phyloP scores from a whole-genome alignment of 1,284 basidiomycete genomes.

The Exobasidium cylindrosporum region DNA sequence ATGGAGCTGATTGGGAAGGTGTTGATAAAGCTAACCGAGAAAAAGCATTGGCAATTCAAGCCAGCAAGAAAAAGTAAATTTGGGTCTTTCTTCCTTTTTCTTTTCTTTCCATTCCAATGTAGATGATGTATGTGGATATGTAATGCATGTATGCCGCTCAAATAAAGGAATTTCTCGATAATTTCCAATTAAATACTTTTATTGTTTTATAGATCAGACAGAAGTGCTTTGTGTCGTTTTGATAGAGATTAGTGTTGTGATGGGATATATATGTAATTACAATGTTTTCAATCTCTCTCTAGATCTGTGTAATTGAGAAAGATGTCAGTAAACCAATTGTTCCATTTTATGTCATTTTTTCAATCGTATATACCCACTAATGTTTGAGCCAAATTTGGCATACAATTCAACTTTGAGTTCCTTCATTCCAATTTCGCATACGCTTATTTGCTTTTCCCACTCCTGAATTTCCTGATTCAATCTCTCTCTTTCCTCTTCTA shows the following conservation, averaged over 20 bases:
- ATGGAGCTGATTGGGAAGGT: slow-evolving; percentile 43
- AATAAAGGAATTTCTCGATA: not conserved
- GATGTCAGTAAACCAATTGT: not conserved
- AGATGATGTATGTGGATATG: not conserved
- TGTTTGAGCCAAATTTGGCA: slow-evolving; percentile 87
- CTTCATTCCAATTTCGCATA: slow-evolving; percentile 82
- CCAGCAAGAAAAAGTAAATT: not conserved
- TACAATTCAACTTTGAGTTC: slow-evolving; percentile 82
- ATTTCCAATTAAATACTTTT: not conserved
- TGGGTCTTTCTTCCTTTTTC: not conserved
- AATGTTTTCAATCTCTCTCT: not conserved
- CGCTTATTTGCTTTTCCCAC: slow-evolving; percentile 64
- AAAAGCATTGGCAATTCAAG: not conserved
- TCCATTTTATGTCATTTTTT: not conserved
- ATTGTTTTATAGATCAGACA: no score
- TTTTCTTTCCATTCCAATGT: not conserved
- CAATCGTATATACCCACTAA: slow-evolving; percentile 59
- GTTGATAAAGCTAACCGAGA: slow-evolving; percentile 35
- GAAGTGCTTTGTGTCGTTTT: no score
- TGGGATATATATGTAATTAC: not conserved
- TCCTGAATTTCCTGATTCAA: slow-evolving; percentile 65
- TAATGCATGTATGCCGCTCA: not conserved
- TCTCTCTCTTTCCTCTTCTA: slow-evolving; percentile 68
- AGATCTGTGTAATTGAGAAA: not conserved
- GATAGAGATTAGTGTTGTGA: no score